A percentile compares a stretch with the other conserved stretches of the same genome.
Evolutionary conservation across 768 basidiomycete species (phyloP).

Genomic region (Pleurotus pulmonarius): DNA sequence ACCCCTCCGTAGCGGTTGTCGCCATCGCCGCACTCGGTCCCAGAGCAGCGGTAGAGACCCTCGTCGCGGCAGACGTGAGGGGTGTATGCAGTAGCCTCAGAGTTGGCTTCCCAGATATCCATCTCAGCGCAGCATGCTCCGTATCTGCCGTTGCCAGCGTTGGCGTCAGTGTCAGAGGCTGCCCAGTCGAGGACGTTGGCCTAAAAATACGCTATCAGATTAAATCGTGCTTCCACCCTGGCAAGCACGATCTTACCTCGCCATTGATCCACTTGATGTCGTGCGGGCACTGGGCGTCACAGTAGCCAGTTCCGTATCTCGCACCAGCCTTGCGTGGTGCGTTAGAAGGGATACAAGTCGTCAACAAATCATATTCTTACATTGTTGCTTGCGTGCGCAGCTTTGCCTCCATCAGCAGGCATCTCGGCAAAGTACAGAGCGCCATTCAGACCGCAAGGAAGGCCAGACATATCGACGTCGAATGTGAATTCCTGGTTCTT

Average conservation of each 20-base stretch:
- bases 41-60: conserved; percentile 31
- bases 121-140: conserved; percentile 42
- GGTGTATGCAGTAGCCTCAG: conserved; percentile 33
- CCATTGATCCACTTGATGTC: conserved; percentile 47
- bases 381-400: background rate
- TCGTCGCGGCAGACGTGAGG: conserved; percentile 31
- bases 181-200: background rate
- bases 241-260: conserved; percentile 12
- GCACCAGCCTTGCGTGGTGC: conserved; percentile 44
- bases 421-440: conserved; percentile 8
- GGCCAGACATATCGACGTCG: conserved; percentile 56
- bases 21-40: conserved; percentile 21
- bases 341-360: too few relatives aligned
- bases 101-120: conserved; percentile 46
- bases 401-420: background rate
- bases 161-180: conserved; percentile 17
- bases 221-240: background rate
- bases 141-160: conserved; percentile 31
- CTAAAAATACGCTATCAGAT: background rate
- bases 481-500: conserved; percentile 59
- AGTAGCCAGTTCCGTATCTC: conserved; percentile 16
- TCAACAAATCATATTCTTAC: background rate
- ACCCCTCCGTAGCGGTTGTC: conserved; percentile 27
- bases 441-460: conserved; percentile 22
- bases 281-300: conserved; percentile 33